Percentiles rank a stretch among this genome's conserved stretches.
Conservation (phyloP, 1,284 basidiomycete species). For the Ustilago curta region DNA sequence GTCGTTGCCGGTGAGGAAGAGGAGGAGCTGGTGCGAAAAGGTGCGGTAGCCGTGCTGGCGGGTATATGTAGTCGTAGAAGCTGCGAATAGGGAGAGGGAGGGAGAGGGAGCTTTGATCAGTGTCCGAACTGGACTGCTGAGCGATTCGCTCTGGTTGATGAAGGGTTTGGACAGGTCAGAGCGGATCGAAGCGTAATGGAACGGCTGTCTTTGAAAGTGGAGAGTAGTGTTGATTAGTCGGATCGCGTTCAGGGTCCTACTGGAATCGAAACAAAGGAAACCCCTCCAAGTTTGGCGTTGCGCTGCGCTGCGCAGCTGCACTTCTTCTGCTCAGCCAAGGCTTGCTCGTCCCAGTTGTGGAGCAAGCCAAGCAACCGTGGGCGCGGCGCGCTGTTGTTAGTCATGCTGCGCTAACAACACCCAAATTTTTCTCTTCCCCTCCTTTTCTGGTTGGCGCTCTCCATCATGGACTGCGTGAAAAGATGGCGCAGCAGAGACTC, state of each 20-base stretch:
- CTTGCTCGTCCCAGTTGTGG: neutral
- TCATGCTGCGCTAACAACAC: too few species aligned
- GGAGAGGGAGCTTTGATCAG: neutral
- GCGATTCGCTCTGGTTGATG: constrained; percentile 9
- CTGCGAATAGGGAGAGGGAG: neutral
- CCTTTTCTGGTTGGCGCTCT: too few species aligned
- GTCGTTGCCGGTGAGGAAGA: neutral
- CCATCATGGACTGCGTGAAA: neutral
- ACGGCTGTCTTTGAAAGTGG: neutral
- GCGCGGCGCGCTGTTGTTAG: neutral
- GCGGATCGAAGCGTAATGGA: neutral
- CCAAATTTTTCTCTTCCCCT: too few species aligned
- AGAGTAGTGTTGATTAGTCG: too few species aligned
- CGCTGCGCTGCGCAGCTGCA: constrained; percentile 2
- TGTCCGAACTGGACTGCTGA: neutral
- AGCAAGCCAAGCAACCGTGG: too few species aligned
- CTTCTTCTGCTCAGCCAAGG: neutral
- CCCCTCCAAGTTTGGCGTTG: neutral
- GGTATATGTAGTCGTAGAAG: neutral
- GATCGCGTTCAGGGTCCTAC: constrained; percentile 5
- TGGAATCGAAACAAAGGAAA: neutral
- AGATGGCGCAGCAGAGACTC: neutral
- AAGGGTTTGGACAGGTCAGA: constrained; percentile 19
- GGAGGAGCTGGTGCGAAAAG: neutral
- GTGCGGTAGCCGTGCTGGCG: neutral